A percentile compares a stretch with the other conserved stretches of the same genome.
Evolutionary conservation across 345 rosid genomes (phyloP).

Genomic region (Eucalyptus rudis): DNA sequence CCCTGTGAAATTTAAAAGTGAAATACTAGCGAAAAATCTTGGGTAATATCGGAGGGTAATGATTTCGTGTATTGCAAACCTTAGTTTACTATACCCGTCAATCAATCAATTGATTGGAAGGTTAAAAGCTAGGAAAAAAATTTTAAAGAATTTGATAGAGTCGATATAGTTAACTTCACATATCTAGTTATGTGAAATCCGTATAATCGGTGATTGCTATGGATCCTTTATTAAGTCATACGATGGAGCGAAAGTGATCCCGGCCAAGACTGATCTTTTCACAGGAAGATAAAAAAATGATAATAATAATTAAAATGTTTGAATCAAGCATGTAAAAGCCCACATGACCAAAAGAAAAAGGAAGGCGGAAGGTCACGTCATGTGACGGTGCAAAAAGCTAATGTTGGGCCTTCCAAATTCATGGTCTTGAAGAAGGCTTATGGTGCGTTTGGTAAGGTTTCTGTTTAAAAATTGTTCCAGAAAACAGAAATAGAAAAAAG

Average conservation of each 20-base stretch:
- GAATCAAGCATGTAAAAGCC: neutral
- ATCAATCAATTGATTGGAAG: neutral
- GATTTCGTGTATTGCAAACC: no score
- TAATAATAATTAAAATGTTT: no score
- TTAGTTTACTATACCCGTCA: neutral
- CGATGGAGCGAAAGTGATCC: neutral
- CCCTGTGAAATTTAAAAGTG: no score
- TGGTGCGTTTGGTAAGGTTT: no score
- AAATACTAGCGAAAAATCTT: no score
- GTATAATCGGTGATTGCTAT: neutral
- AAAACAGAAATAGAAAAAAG: no score
- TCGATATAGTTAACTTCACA: neutral
- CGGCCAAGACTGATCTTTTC: neutral
- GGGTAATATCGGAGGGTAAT: no score
- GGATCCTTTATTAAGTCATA: neutral
- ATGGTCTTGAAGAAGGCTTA: neutral
- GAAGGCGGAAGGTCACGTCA: neutral
- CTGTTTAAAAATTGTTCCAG: no score
- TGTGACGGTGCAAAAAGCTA: neutral
- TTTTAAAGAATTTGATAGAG: neutral
- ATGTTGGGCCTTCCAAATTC: neutral
- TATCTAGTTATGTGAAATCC: neutral
- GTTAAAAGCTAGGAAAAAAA: neutral
- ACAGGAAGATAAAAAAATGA: fast-evolving
- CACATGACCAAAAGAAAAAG: neutral